Evolutionary conservation across 2,329 filamentous ascomycete genomes (phyloP), one percentile per base, ranked within the genome.

Genomic region (Sporothrix inflata): DNA sequence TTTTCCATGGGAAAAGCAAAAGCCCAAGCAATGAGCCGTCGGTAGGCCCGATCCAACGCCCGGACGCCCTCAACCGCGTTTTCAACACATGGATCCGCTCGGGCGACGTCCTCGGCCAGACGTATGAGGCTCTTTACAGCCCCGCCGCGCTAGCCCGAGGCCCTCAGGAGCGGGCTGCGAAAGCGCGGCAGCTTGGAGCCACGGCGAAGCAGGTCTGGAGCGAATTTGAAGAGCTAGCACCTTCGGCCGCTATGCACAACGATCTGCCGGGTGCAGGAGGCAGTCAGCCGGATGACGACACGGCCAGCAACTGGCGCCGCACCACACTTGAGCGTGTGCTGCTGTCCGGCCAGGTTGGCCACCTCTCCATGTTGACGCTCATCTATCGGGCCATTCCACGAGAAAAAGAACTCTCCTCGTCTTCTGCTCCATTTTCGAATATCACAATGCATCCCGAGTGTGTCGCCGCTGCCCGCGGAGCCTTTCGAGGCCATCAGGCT

Each of bases 51-150:
- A 77, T 79, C 8, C 47, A 38, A 16, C 14, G 45, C 16, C 30
- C 27, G 2, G 53, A 30, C 6, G 51, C 40, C 8, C 51, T 40
- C 6, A 12, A n/a, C 8, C 27, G 53, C 14, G 38, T 70, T 34
- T 79, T 89, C 30, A 85, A 71, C 19, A 79, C 85, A 47, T 91
- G 88, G 88, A 84, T 90, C 53, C 82, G 82, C 34, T 82, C 88
- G 7, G 85, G 87, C 9, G 84, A 84, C 30, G 82, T 91, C 11
- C 86, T 90, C 74, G 87, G 88, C 16, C 82, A 86, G 16, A 84
- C 89, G 5, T 91, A 91, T 75, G 85, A 87, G 75, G 78, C 83
- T 51, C 78, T 88, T 5, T 91, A 91, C 75, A 86, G 85, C 73
- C 84, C 85, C 0, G 79, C 81, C 7, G 84, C 85, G 3, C 76